These are phyloP conservation scores for Fusarium verticillioides DNA, from an alignment of 2,329 filamentous ascomycete species.

Conservation along the genomic window DNA sequence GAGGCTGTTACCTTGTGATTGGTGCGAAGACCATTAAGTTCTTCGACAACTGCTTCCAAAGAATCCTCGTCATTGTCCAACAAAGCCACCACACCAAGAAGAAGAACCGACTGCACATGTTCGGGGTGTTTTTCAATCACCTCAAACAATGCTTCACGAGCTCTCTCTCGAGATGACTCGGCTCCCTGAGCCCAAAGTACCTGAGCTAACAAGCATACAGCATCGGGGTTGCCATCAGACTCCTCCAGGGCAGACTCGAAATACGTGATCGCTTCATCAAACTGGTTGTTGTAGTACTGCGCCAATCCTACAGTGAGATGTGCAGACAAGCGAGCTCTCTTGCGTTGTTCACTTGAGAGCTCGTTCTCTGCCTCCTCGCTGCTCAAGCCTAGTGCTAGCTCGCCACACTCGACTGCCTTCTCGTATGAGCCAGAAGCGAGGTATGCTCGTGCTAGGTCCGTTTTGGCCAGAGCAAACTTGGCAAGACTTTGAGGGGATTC, in stretches of 20 bases:
- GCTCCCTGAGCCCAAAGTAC: constrained; percentile 92
- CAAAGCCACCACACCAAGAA: constrained; percentile 86
- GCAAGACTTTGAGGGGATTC: constrained; percentile 80
- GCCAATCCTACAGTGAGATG: constrained; percentile 88
- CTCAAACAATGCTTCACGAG: constrained; percentile 82
- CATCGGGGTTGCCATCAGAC: constrained; percentile 80
- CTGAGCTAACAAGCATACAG: constrained; percentile 87
- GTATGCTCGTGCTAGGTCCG: constrained; percentile 86
- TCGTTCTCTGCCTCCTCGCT: constrained; percentile 76
- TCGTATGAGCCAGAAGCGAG: constrained; percentile 75
- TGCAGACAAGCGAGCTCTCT: constrained; percentile 81
- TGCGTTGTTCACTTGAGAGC: constrained; percentile 71
- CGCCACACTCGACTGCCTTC: constrained; percentile 80
- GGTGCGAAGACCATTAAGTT: constrained; percentile 78
- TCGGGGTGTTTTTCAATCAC: constrained; percentile 78
- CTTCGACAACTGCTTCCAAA: constrained; percentile 81
- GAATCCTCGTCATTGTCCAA: constrained; percentile 83
- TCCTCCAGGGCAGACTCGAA: constrained; percentile 85
- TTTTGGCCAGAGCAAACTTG: constrained; percentile 83
- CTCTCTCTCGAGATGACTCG: constrained; percentile 77
- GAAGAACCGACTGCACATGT: constrained; percentile 81
- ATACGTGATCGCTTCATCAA: constrained; percentile 77
- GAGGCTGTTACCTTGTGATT: constrained; percentile 69
- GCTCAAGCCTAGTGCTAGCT: constrained; percentile 82
- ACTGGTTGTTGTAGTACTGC: constrained; percentile 75